Evolutionary conservation across 2,329 filamentous ascomycete species (phyloP), one percentile per base, ranked within the genome.

Genomic region (Paraconiothyrium brasiliense): DNA sequence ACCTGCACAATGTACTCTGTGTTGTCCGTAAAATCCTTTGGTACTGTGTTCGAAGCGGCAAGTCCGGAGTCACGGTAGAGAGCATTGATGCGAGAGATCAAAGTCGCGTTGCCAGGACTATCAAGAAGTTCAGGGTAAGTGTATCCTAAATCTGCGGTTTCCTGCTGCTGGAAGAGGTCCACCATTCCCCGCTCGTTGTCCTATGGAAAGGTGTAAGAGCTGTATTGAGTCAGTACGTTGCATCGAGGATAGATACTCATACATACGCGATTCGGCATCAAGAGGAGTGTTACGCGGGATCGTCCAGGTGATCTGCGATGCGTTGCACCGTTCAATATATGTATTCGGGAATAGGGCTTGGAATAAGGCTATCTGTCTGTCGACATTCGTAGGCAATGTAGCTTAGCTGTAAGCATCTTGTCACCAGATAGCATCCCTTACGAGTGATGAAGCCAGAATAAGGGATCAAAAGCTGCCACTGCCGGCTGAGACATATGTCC

Each of bases 401-500:
- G 20, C 11, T 46, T 10, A 24, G 20, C 11, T 24, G 11, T 1
- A 46, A 8, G 20, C 2, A 20, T 24, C 22, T 2, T 22, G 8
- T 2, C 7, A 46, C 20, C 10, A 10, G 4, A n/a, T 22, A 16
- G 34, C 2, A 27, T 20, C 20, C 3, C 59, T 24, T 51, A 64
- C 54, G 66, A 32, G 92, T 81, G 1, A 91, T 92, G 71, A 93
- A 67, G 39, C 65, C 65, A 67, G 43, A 66, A 67, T n/a, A 66
- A 61, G 5, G 65, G 65, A 54, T 67, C 92, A 71, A 92, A 94
- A 0, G 90, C 86, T 8, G 91, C 90, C 66, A 90, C 89, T 32
- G 54, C 44, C 2, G 92, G 86, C 71, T 88, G 90, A 30, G 87
- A 86, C 87, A 93, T 90, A 69, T 92, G 89, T 1, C 90, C 89